phyloP scores from a whole-genome alignment of 768 basidiomycete species.

The Mrakia gelida region DNA sequence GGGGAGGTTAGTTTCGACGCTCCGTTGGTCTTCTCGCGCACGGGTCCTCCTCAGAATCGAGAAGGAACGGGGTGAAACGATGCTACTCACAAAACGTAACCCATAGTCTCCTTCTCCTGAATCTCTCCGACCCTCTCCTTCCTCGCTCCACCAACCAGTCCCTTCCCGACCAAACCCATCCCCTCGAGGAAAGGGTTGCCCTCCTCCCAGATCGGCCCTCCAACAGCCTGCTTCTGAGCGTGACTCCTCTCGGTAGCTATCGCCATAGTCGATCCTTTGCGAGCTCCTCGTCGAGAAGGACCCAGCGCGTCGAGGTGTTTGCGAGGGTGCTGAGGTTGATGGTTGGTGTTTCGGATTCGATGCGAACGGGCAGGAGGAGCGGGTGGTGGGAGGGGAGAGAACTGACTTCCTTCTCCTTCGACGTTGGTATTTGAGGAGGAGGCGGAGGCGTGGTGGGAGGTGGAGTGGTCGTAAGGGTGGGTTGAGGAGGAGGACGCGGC shows the following conservation, averaged over 20 bases:
- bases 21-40: background rate
- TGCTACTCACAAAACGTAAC: slow-evolving; percentile 27
- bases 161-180: slow-evolving; percentile 15
- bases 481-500: background rate
- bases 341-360: background rate
- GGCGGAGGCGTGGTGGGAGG: background rate
- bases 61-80: no score
- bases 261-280: slow-evolving; percentile 11
- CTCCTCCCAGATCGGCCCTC: slow-evolving; percentile 22
- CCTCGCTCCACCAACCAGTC: background rate
- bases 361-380: slow-evolving; percentile 4
- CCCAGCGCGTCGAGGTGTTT: slow-evolving; percentile 24
- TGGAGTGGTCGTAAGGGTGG: background rate
- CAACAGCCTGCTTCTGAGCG: background rate
- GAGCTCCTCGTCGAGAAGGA: slow-evolving; percentile 17
- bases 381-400: background rate
- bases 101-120: slow-evolving; percentile 26
- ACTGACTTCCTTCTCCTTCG: background rate
- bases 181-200: slow-evolving; percentile 23
- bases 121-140: slow-evolving; percentile 14
- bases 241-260: background rate
- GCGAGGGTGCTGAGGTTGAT: slow-evolving; percentile 1
- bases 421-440: no score
- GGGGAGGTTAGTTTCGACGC: background rate
- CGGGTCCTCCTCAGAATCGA: no score